Percentiles rank a stretch among this genome's conserved stretches.
Conservation (phyloP, 495 filamentous ascomycete genomes). For the Penicillium malachiteum region DNA sequence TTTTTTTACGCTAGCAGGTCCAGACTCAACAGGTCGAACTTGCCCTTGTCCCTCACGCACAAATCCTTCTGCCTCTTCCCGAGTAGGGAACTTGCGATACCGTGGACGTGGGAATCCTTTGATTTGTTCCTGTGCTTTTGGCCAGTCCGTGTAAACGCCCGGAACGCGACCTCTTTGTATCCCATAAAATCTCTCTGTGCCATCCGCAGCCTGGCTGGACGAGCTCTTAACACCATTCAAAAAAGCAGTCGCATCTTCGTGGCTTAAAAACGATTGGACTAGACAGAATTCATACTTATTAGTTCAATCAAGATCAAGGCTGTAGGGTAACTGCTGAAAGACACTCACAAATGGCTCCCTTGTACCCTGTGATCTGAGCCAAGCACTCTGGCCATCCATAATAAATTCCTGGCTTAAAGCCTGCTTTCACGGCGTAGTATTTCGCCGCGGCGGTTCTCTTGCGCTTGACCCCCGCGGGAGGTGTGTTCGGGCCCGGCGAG, state of each 20-base stretch:
- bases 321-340: not conserved
- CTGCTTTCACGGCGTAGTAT: slow-evolving; percentile 84
- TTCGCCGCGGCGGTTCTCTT: slow-evolving; percentile 63
- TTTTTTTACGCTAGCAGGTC: slow-evolving; percentile 21
- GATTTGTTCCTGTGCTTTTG: slow-evolving; percentile 73
- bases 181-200: slow-evolving; percentile 65
- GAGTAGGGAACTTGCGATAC: slow-evolving; percentile 75
- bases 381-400: slow-evolving; percentile 78
- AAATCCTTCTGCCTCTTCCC: slow-evolving; percentile 75
- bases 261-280: slow-evolving; percentile 83
- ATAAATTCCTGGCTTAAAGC: slow-evolving; percentile 83
- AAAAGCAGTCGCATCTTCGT: slow-evolving; percentile 76
- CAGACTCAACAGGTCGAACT: slow-evolving; percentile 13
- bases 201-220: slow-evolving; percentile 16
- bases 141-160: slow-evolving; percentile 88
- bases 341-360: slow-evolving; percentile 73
- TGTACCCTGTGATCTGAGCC: slow-evolving; percentile 79
- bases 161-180: slow-evolving; percentile 79
- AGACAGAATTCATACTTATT: not conserved
- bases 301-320: slow-evolving; percentile 3
- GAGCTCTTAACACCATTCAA: slow-evolving; percentile 58
- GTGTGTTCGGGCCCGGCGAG: slow-evolving; percentile 27
- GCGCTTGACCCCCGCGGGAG: slow-evolving; percentile 59
- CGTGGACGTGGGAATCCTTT: slow-evolving; percentile 74
- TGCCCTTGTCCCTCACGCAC: slow-evolving; percentile 50